Percentiles rank a stretch among this genome's conserved stretches.
Conservation (phyloP, 495 filamentous ascomycete genomes). For the Penicillium robsamsonii region DNA sequence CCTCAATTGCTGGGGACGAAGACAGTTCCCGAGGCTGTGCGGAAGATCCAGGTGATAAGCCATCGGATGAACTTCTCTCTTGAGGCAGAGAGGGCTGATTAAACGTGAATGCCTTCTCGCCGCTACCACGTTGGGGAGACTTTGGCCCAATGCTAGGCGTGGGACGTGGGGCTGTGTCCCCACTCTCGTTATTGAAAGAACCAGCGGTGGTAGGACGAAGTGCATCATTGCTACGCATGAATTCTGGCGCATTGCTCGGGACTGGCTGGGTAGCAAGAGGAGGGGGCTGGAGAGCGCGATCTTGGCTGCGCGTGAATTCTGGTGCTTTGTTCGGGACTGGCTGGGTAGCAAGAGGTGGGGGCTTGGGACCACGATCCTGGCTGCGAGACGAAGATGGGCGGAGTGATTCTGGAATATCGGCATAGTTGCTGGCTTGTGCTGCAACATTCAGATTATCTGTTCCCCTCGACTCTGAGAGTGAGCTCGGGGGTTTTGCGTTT, state of each 20-base stretch:
- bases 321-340: conserved; percentile 20
- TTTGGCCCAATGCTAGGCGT: conserved; percentile 25
- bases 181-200: conserved; percentile 26
- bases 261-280: conserved; percentile 13
- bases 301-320: conserved; percentile 27
- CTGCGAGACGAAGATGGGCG: conserved; percentile 34
- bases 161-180: conserved; percentile 23
- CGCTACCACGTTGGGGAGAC: conserved; percentile 26
- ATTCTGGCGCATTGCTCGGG: conserved; percentile 22
- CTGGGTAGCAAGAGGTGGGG: conserved; percentile 16
- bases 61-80: conserved; percentile 13
- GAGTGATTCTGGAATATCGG: conserved; percentile 19
- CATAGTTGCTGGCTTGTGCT: conserved; percentile 16
- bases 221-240: conserved; percentile 31
- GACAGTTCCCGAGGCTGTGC: conserved; percentile 3
- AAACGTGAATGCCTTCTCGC: conserved; percentile 18
- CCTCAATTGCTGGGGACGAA: conserved; percentile 8
- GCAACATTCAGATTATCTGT: conserved; percentile 27
- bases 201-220: conserved; percentile 34
- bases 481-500: conserved; percentile 22
- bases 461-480: conserved; percentile 25
- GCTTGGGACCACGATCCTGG: conserved; percentile 22
- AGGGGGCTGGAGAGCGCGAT: conserved; percentile 17
- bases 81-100: conserved; percentile 16
- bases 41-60: background rate